Evolutionary conservation across 2,329 filamentous ascomycete genomes (phyloP), one percentile per base, ranked within the genome.

Genomic region (Diaporthe sp.): DNA sequence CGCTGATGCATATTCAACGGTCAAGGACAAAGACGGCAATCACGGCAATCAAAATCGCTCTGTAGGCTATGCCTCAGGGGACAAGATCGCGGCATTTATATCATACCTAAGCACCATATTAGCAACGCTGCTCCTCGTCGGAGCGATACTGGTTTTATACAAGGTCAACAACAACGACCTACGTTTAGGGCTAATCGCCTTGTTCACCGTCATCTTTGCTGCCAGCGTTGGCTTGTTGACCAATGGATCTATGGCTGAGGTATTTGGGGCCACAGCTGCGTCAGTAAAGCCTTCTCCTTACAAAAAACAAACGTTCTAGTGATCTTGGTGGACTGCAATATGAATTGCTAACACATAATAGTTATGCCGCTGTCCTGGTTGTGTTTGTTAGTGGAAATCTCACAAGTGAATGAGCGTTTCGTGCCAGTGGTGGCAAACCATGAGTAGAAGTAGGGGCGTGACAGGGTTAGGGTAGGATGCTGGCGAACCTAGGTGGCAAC

Each of bases 191-290:
- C 17, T 57, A n/a, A 54, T 69, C 22, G 50, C 47, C 7, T 38
- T 69, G 33, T 57, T 69, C 66, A 69, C 66, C 2, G 35, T 69
- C 7, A 25, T 28, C 19, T 69, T 69, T 33, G 50, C 66, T 3
- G 66, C 13, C n/a, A 57, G 66, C 15, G 25, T 69, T 40, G 50
- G 66, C 22, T n/a, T 69, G 55, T 47, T 72, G 28, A 67, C 70
- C 22, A 72, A 52, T 8, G 71, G 45, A n/a, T 60, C 66, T n/a
- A 58, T 58, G 40, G 52, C 64, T 10, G 38, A 69, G 54, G 50
- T 55, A 10, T 69, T 69, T 69, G 47, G 66, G 8, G n/a, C 66
- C 4, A 69, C 66, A 30, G 66, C 50, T 33, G 66, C 66, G 66
- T 69, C 2, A 42, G 66, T 69, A 5, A 42, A 10, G 19, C 17